Base-by-base conservation (phyloP, 148 eudicot species). In the Rheum nobile region DNA sequence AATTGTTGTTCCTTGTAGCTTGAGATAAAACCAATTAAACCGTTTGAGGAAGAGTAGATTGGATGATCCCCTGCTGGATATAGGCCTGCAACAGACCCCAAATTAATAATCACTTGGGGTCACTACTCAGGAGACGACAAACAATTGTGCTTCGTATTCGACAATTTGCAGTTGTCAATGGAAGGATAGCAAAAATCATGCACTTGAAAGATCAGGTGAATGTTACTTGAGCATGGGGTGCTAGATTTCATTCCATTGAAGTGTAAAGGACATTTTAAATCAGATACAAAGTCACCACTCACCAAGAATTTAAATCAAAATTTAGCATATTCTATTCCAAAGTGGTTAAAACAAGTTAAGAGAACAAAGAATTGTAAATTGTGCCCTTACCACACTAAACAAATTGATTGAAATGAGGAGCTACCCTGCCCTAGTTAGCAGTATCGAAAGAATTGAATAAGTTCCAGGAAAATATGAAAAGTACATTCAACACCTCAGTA, bases 391-490 rank as follows among this genome's bases (percentile, higher is more conserved):
- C 83, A 83, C 98, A 92, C 83, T 90, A 92, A 67, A 88, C 74
- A 72, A 92, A 92, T 74, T 92, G 98, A 78, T 92, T 92, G 71
- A 92, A 86, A 79, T 92, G 96, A 73, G 90, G 98, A 76, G 89
- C 86, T 75, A 92, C 89, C 79, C 91, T 83, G 78, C 96, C 96
- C 80, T 90, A 89, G 79, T 88, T 92, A 77, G 84, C 86, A 28
- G 96, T 87, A 78, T 92, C 96, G 63, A 92, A 92, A 38, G 98
- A 92, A 80, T 87, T 87, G 72, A 92, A 92, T 75, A 92, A 82
- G 82, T 92, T 92, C 86, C 98, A 90, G 84, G 39, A 2, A 61
- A 65, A 65, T 65, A 41, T 6, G 21, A 65, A 31, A 17, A 65
- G 41, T 65, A 22, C n/a, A n/a, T n/a, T n/a, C n/a, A n/a, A n/a